Conservation (phyloP, 2,329 filamentous ascomycete genomes). For the Elsinoe necatrix region DNA sequence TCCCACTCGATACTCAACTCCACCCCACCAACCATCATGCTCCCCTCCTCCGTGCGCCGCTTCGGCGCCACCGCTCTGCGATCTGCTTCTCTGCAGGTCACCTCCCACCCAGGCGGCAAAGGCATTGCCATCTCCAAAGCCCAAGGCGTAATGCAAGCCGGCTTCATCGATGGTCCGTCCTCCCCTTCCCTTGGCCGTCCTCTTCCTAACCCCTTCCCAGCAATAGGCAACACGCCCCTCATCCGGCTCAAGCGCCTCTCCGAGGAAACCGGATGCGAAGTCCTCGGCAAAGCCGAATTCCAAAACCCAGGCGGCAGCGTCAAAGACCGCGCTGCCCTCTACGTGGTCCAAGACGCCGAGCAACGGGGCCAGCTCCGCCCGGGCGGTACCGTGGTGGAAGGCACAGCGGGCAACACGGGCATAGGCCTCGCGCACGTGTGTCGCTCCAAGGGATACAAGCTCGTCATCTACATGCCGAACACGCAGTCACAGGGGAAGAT, state of each 20-base stretch:
- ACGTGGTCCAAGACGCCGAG: conserved; percentile 89
- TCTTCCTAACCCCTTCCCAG: conserved; percentile 39
- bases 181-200: background rate
- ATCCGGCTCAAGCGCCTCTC: conserved; percentile 85
- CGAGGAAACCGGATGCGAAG: conserved; percentile 81
- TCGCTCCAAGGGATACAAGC: conserved; percentile 79
- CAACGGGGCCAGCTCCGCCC: conserved; percentile 71
- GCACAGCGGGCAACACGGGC: conserved; percentile 94
- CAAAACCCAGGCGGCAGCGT: conserved; percentile 95
- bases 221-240: conserved; percentile 94
- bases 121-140: conserved; percentile 67
- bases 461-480: conserved; percentile 99
- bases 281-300: conserved; percentile 96
- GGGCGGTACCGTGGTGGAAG: conserved; percentile 92
- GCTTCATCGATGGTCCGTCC: conserved; percentile 65
- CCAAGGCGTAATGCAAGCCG: conserved; percentile 67
- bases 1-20: background rate
- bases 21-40: conserved; percentile 43
- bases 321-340: conserved; percentile 93
- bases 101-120: conserved; percentile 19
- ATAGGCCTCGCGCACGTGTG: conserved; percentile 97
- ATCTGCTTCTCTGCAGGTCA: conserved; percentile 41
- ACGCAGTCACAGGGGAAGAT: conserved; percentile 98
- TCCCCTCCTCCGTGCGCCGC: conserved; percentile 58
- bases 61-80: conserved; percentile 57